phyloP scores from a whole-genome alignment of 805 yeast species.

The Dipodascus albidus region DNA sequence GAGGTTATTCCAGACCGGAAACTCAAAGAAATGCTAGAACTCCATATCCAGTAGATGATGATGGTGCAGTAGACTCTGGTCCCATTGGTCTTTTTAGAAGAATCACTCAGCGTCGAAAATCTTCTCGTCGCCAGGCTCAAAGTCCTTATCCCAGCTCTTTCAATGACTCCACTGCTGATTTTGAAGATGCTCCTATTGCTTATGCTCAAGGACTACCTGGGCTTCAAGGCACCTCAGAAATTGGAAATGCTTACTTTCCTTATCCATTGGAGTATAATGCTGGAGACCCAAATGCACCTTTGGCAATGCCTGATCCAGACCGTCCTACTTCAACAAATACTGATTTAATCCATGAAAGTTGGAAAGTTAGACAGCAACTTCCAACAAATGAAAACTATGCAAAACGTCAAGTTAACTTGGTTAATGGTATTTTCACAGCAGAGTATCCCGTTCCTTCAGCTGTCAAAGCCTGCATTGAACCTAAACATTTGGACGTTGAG shows the following conservation, averaged over 20 bases:
- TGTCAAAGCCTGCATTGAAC: slow-evolving; percentile 26
- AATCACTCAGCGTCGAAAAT: neutral
- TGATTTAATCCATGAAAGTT: neutral
- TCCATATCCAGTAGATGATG: neutral
- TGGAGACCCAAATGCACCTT: neutral
- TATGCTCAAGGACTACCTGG: neutral
- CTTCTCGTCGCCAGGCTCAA: neutral
- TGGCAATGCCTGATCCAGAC: neutral
- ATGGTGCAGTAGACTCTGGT: neutral
- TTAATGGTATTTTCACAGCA: slow-evolving; percentile 25
- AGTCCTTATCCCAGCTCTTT: neutral
- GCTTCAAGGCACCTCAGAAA: neutral
- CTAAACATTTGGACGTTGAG: slow-evolving; percentile 32
- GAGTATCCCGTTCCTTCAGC: slow-evolving; percentile 33
- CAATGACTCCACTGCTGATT: neutral
- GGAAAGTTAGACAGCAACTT: neutral
- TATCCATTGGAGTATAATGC: neutral
- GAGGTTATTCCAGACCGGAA: neutral
- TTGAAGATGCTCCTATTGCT: neutral
- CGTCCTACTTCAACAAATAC: neutral
- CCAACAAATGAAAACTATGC: slow-evolving; percentile 10
- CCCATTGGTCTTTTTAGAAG: neutral
- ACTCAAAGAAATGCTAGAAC: neutral
- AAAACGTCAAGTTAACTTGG: slow-evolving; percentile 29
- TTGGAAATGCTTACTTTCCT: neutral